Conservation (phyloP, 208 protist genomes). For the Trypanosoma vivax region DNA sequence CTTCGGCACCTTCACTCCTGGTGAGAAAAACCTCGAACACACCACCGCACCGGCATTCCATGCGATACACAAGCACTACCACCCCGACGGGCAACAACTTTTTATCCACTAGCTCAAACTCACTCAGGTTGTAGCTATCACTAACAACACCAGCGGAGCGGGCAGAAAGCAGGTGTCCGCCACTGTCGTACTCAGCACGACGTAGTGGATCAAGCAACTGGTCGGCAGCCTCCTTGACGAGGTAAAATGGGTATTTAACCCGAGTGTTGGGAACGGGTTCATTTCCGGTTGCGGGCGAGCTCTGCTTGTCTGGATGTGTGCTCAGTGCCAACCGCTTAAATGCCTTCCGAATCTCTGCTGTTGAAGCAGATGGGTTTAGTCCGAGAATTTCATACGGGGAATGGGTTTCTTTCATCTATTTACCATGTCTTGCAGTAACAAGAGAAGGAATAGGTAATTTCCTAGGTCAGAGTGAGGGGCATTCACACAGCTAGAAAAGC, state of each 20-base stretch:
- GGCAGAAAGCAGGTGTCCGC: constrained; percentile 25
- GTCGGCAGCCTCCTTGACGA: constrained; percentile 62
- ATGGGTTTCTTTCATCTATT: constrained; percentile 24
- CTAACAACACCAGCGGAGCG: constrained; percentile 46
- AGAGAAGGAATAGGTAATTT: neutral
- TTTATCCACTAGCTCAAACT: constrained; percentile 36
- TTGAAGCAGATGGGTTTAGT: constrained; percentile 21
- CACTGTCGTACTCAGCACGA: constrained; percentile 46
- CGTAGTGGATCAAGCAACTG: constrained; percentile 53
- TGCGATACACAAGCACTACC: constrained; percentile 36
- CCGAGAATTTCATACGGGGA: constrained; percentile 57
- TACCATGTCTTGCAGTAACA: constrained; percentile 12
- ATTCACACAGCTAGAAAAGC: too few species aligned
- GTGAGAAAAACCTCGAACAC: constrained; percentile 57
- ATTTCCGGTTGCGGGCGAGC: neutral
- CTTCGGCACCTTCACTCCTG: neutral
- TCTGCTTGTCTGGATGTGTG: constrained; percentile 69
- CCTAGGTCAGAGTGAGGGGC: neutral
- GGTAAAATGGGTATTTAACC: constrained; percentile 27
- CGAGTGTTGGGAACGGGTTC: neutral
- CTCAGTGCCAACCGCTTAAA: constrained; percentile 58
- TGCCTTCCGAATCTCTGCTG: constrained; percentile 52
- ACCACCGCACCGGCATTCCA: constrained; percentile 77
- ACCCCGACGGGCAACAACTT: neutral
- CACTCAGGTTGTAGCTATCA: constrained; percentile 43